Evolutionary conservation across 1,139 yeast genomes (phyloP).

Genomic region (Lodderomyces oxycetoniae): DNA sequence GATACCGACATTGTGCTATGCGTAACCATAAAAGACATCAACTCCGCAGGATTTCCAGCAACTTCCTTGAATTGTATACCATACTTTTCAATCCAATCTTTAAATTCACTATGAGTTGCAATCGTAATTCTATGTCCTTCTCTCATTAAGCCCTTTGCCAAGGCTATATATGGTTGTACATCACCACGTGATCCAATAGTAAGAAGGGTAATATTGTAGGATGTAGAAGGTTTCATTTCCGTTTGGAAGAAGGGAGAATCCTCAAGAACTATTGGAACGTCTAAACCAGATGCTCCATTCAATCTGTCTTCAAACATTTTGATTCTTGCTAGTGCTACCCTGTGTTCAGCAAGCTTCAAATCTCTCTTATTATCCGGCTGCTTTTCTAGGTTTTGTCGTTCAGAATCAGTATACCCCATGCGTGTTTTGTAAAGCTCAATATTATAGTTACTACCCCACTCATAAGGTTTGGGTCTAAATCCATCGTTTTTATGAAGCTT

Average conservation of each 20-base stretch:
- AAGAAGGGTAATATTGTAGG: slow-evolving; percentile 60
- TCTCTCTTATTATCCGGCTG: slow-evolving; percentile 3
- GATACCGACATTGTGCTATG: slow-evolving; percentile 86
- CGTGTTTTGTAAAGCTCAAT: slow-evolving; percentile 17
- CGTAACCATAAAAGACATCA: slow-evolving; percentile 88
- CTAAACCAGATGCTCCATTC: slow-evolving; percentile 54
- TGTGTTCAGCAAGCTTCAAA: slow-evolving; percentile 18
- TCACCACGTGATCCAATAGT: slow-evolving; percentile 96
- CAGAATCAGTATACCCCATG: slow-evolving; percentile 13
- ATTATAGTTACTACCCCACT: slow-evolving; percentile 26
- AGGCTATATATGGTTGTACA: slow-evolving; percentile 90
- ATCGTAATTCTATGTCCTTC: slow-evolving; percentile 85
- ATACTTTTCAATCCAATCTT: slow-evolving; percentile 64
- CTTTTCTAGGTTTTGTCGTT: slow-evolving; percentile 6
- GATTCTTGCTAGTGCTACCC: slow-evolving; percentile 48
- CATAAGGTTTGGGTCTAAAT: slow-evolving; percentile 25
- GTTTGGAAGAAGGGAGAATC: slow-evolving; percentile 57
- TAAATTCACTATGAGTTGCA: slow-evolving; percentile 80
- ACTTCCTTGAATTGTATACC: slow-evolving; percentile 66
- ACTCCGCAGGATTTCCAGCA: slow-evolving; percentile 91
- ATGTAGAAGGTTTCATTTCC: slow-evolving; percentile 47
- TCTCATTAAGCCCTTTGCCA: slow-evolving; percentile 68
- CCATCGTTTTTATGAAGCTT: slow-evolving; percentile 24
- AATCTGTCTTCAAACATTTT: slow-evolving; percentile 61
- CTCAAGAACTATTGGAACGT: slow-evolving; percentile 62